Base-by-base conservation (phyloP, 164 flowering plant species). In the Dillenia suffruticosa region DNA sequence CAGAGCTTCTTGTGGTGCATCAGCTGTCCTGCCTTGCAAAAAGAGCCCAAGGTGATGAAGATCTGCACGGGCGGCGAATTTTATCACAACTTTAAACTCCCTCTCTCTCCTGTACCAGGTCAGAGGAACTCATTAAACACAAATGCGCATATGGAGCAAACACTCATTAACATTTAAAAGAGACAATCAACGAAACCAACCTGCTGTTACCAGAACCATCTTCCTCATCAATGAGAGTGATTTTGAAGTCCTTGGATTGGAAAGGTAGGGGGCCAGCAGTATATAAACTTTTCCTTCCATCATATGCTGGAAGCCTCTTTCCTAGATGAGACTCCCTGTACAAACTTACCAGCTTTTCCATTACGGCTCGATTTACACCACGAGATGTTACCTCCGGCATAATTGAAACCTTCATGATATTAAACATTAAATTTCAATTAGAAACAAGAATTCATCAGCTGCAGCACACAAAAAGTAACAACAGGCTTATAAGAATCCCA, bases 1-100 rank as follows among this genome's bases (percentile, higher is more conserved):
- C 17, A 95, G 88, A n/a, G 97, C 97, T 76, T 95, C 97, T 67
- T 95, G 97, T 1, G 99, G 99, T 2, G 97, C 97, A 85, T 95
- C 97, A 24, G 99, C 87, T 61, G 82, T 96, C 70, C 72, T 84
- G 2, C 99, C 99, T 48, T 80, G 81, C 64, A 95, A 73, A 65
- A 95, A 95, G 76, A 84, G 63, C 11, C 86, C 96, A 50, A 92
- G 63, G 70, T 95, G 97, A 65, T 91, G 97, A n/a, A 95, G 76
- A 61, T 91, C 92, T 10, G 95, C 94, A 13, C 94, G 90, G 12
- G 97, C 90, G 57, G 96, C 99, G 5, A 86, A 78, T 58, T 92
- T 95, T 51, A 95, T 92, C 9, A 83, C 87, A 51, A 95, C 96
- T 61, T 56, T 83, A 65, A 89, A 95, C 9, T 77, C 83, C 65